Conservation (phyloP, 805 yeast genomes). For the Suhomyces sp. region DNA sequence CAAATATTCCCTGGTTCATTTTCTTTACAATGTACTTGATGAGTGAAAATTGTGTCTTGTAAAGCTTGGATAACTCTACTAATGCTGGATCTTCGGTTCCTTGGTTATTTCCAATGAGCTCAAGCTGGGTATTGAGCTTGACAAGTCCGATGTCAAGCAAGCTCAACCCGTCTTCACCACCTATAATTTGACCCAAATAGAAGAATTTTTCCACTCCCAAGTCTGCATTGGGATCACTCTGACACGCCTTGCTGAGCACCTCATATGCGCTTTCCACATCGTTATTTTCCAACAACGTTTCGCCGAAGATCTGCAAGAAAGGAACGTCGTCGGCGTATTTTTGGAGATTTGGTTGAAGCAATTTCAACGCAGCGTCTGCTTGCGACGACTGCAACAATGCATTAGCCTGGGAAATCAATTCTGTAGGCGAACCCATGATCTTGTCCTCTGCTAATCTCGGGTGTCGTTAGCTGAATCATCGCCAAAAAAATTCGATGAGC, state of each 20-base stretch:
- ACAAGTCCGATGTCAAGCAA: slow-evolving; percentile 62
- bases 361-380: slow-evolving; percentile 51
- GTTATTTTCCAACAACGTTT: slow-evolving; percentile 74
- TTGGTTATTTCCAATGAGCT: slow-evolving; percentile 25
- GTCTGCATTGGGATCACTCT: slow-evolving; percentile 63
- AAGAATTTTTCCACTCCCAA: slow-evolving; percentile 79
- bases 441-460: neutral
- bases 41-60: slow-evolving; percentile 21
- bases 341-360: slow-evolving; percentile 39
- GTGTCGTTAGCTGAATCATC: neutral
- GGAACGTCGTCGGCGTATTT: slow-evolving; percentile 34
- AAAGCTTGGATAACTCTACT: slow-evolving; percentile 23
- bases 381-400: slow-evolving; percentile 46
- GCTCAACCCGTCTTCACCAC: slow-evolving; percentile 71
- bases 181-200: slow-evolving; percentile 86
- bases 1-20: slow-evolving; percentile 72
- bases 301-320: slow-evolving; percentile 65
- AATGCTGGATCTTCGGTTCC: slow-evolving; percentile 22
- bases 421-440: neutral
- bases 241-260: slow-evolving; percentile 56
- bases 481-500: slow-evolving; percentile 4
- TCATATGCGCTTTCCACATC: slow-evolving; percentile 76
- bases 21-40: slow-evolving; percentile 47
- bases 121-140: slow-evolving; percentile 38
- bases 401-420: slow-evolving; percentile 35